Conservation (phyloP, 1,284 basidiomycete species). For the Ustilago loliicola region DNA sequence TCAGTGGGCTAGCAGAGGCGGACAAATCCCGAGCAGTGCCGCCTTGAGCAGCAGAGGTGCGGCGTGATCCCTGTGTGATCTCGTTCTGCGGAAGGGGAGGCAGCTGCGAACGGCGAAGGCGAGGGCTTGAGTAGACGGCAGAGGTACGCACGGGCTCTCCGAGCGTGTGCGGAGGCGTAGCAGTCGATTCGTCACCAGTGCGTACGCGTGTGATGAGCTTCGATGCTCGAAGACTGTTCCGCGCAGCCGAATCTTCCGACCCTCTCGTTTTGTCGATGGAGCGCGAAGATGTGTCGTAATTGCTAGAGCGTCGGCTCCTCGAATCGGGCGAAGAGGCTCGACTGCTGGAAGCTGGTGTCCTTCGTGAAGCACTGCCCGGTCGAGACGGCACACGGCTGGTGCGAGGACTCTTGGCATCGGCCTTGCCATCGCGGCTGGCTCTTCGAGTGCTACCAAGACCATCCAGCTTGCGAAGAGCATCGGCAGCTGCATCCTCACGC, state of each 20-base stretch:
- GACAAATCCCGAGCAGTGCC: slow-evolving; percentile 19
- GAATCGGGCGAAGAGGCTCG: slow-evolving; percentile 50
- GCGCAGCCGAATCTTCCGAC: slow-evolving; percentile 24
- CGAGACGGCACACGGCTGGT: slow-evolving; percentile 49
- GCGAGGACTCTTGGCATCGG: slow-evolving; percentile 54
- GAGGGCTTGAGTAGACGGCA: slow-evolving; percentile 49
- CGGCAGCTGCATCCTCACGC: slow-evolving; percentile 84
- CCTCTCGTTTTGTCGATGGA: slow-evolving; percentile 34
- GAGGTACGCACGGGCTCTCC: slow-evolving; percentile 30
- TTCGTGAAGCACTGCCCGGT: slow-evolving; percentile 51
- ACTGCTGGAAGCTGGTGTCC: slow-evolving; percentile 51
- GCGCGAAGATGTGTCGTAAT: slow-evolving; percentile 45
- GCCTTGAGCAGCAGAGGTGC: slow-evolving; percentile 26
- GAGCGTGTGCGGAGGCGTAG: slow-evolving; percentile 12
- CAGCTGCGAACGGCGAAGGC: slow-evolving; percentile 52
- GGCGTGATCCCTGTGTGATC: slow-evolving; percentile 37
- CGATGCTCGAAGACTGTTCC: slow-evolving; percentile 45
- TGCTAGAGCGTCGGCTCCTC: slow-evolving; percentile 45
- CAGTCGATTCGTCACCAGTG: slow-evolving; percentile 21
- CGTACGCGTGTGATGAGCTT: slow-evolving; percentile 38
- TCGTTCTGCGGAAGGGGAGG: slow-evolving; percentile 59
- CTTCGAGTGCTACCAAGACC: slow-evolving; percentile 79
- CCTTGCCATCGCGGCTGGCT: slow-evolving; percentile 46
- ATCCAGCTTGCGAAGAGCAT: slow-evolving; percentile 92
- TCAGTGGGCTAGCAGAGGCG: slow-evolving; percentile 23